A percentile compares a stretch with the other conserved stretches of the same genome.
phyloP scores from a whole-genome alignment of 371 early-diverging fungal genomes.

The Mortierella sp. region DNA sequence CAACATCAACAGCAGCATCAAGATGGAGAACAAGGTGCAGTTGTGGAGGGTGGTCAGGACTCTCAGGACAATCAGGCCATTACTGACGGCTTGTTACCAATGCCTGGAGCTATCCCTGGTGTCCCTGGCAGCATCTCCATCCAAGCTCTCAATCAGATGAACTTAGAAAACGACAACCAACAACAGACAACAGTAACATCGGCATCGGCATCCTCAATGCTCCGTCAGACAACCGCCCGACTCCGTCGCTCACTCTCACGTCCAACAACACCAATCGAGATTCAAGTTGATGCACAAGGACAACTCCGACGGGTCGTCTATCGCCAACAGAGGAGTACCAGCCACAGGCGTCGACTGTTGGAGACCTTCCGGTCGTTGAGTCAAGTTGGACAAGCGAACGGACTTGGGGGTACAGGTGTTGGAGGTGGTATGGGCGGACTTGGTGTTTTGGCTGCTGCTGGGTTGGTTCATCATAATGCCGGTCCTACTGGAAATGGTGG shows the following conservation, averaged over 20 bases:
- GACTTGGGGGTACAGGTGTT: constrained; percentile 11
- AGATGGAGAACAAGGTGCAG: background rate
- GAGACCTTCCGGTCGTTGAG: constrained; percentile 51
- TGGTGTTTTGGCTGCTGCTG: constrained; percentile 34
- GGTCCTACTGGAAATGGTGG: background rate
- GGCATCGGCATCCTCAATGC: constrained; percentile 18
- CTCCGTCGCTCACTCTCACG: constrained; percentile 43
- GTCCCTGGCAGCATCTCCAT: constrained; percentile 23
- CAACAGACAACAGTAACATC: background rate
- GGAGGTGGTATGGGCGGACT: constrained; percentile 22
- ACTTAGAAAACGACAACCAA: background rate
- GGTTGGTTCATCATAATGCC: constrained; percentile 2
- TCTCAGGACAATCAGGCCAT: background rate
- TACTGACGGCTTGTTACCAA: background rate
- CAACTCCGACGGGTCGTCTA: constrained; percentile 32
- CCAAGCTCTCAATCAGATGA: constrained; percentile 23
- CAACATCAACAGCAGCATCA: background rate
- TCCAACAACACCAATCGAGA: constrained; percentile 40
- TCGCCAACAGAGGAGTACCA: constrained; percentile 29
- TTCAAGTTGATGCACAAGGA: constrained; percentile 48
- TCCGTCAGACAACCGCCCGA: constrained; percentile 47
- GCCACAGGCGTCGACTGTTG: constrained; percentile 35
- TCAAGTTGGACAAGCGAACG: constrained; percentile 37
- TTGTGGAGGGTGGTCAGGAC: background rate
- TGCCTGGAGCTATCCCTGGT: constrained; percentile 3